These are phyloP conservation scores for Aspergillus fijiensis DNA, from an alignment of 2,329 filamentous ascomycete species.

Conservation along the genomic window DNA sequence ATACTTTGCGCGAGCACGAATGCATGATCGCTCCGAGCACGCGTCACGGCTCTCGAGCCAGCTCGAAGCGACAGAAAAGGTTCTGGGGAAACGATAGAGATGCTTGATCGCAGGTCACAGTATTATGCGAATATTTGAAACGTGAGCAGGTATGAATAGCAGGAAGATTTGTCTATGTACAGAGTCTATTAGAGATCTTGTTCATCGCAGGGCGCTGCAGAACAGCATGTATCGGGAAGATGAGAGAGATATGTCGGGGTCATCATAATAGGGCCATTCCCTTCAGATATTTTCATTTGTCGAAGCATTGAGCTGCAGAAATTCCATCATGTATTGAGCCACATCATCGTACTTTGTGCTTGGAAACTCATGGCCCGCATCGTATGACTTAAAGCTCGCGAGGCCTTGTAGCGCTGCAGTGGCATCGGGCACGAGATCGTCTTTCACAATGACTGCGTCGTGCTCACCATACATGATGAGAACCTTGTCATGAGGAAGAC, in stretches of 20 bases:
- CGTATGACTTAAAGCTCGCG: constrained; percentile 57
- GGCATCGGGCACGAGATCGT: constrained; percentile 65
- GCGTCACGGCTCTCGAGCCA: constrained; percentile 31
- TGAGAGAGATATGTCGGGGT: neutral
- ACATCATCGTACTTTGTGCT: constrained; percentile 62
- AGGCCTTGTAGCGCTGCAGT: constrained; percentile 58
- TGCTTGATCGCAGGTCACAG: constrained; percentile 4
- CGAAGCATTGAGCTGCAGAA: constrained; percentile 22
- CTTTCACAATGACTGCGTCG: constrained; percentile 66
- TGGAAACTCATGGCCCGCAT: constrained; percentile 69
- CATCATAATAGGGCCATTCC: neutral
- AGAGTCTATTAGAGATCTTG: constrained; percentile 13
- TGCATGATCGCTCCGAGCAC: constrained; percentile 32
- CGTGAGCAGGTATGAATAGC: constrained; percentile 7
- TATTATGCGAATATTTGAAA: constrained; percentile 3
- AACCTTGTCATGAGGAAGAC: constrained; percentile 51
- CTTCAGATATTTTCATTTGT: neutral
- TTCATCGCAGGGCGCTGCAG: neutral
- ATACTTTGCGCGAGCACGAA: constrained; percentile 34
- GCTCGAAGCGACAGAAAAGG: constrained; percentile 30
- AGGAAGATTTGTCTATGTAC: constrained; percentile 13
- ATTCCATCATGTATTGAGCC: constrained; percentile 51
- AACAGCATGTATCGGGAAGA: neutral
- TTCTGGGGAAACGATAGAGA: constrained; percentile 24
- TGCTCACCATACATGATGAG: constrained; percentile 64